phyloP scores from a whole-genome alignment of 306 rosid species.

The Vigna hirtella region DNA sequence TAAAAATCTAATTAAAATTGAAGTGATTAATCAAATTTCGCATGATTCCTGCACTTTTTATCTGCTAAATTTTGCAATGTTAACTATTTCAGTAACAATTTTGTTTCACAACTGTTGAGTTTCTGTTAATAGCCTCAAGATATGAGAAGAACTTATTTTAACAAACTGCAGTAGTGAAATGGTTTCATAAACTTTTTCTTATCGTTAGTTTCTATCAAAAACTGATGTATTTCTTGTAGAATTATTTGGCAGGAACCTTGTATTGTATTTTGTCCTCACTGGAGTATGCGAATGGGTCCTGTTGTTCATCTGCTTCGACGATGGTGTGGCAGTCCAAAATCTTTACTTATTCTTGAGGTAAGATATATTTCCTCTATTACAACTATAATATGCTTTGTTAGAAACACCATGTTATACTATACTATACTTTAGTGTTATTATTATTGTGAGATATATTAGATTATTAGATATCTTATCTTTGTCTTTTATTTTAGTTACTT shows the following conservation, averaged over 20 bases:
- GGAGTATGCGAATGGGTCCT: constrained; percentile 93
- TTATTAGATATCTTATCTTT: too few species aligned
- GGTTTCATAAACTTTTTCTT: not conserved
- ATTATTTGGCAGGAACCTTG: constrained; percentile 87
- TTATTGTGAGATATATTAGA: too few species aligned
- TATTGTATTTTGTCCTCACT: constrained; percentile 82
- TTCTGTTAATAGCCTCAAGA: constrained; percentile 3
- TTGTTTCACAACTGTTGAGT: constrained; percentile 17
- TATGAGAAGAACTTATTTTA: not conserved
- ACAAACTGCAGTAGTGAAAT: constrained; percentile 4
- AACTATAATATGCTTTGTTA: too few species aligned
- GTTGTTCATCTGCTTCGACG: constrained; percentile 78
- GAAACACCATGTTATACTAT: too few species aligned
- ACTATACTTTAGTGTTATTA: too few species aligned
- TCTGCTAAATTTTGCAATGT: constrained; percentile 2
- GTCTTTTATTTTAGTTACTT: too few species aligned
- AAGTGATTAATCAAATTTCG: not conserved
- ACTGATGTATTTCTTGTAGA: constrained; percentile 56
- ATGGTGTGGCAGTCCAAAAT: constrained; percentile 80
- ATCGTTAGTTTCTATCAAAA: constrained; percentile 16
- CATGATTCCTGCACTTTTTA: not conserved
- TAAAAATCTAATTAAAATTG: not conserved
- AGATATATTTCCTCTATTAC: constrained; percentile 8
- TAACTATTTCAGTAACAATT: not conserved
- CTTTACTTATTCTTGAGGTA: constrained; percentile 89